These are phyloP conservation scores for Dothiorella sarmentorum DNA, from an alignment of 2,329 filamentous ascomycete species.

Conservation along the genomic window DNA sequence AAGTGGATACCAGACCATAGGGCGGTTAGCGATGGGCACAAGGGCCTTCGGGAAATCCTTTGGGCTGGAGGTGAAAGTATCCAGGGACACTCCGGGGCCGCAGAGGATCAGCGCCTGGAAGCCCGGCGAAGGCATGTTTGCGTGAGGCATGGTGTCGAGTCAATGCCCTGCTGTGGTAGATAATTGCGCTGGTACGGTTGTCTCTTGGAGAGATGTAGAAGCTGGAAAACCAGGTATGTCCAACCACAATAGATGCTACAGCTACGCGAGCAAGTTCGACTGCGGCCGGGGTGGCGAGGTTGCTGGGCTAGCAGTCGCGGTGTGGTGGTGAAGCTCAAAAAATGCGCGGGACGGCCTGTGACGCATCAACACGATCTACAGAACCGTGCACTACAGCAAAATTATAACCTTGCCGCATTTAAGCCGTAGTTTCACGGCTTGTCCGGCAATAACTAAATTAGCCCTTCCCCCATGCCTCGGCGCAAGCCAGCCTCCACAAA, in stretches of 20 bases:
- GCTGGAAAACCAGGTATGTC: not conserved
- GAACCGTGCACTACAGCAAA: not conserved
- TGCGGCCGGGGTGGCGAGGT: not conserved
- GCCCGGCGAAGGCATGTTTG: conserved; percentile 69
- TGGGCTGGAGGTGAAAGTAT: conserved; percentile 76
- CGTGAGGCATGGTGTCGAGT: conserved; percentile 64
- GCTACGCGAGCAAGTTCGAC: not conserved
- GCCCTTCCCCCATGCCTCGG: conserved; percentile 3
- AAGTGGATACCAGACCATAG: conserved; percentile 87
- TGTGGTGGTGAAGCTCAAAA: conserved; percentile 13
- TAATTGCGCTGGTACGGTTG: not conserved
- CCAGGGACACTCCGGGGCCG: conserved; percentile 76
- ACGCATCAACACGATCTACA: conserved; percentile 1
- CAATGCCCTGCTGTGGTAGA: not conserved
- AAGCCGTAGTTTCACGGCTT: not conserved
- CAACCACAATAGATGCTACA: not conserved
- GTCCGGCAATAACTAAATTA: not conserved
- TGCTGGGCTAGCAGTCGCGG: not conserved
- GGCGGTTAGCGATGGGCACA: conserved; percentile 76
- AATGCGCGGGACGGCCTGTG: conserved; percentile 4
- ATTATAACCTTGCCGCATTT: conserved; percentile 5
- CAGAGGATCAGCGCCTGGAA: conserved; percentile 82
- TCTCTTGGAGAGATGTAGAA: not conserved
- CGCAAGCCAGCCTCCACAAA: conserved; percentile 12
- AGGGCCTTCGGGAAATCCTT: conserved; percentile 80